A percentile compares a stretch with the other conserved stretches of the same genome.
Evolutionary conservation across 2,329 filamentous ascomycete genomes (phyloP).

Genomic region (Cladosporium sphaerospermum): DNA sequence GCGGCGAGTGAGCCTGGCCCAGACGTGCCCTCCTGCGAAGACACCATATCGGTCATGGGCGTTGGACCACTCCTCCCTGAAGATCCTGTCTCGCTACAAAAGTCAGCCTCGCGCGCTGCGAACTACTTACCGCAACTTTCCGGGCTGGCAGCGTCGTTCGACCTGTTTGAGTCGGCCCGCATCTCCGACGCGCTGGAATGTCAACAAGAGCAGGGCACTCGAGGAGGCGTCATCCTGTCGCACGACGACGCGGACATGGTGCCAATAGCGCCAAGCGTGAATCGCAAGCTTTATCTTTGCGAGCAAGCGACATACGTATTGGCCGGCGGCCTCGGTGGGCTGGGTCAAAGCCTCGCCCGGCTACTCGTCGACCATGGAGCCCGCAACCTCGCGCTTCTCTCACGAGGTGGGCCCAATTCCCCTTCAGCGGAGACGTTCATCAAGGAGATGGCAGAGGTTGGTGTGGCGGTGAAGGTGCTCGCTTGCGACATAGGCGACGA

Average conservation of each 20-base stretch:
- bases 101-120: neutral
- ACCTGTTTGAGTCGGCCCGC: neutral
- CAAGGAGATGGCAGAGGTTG: neutral
- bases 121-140: neutral
- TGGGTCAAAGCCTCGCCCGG: neutral
- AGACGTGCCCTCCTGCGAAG: neutral
- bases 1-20: too few species aligned
- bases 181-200: neutral
- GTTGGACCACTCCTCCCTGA: neutral
- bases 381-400: neutral
- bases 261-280: neutral
- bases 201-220: neutral
- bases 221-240: neutral
- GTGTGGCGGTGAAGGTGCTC: neutral
- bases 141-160: neutral
- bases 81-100: neutral
- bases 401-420: neutral
- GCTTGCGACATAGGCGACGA: slow-evolving; percentile 2
- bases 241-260: neutral
- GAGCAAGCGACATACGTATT: neutral
- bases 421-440: neutral
- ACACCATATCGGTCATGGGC: neutral
- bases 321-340: slow-evolving; percentile 4
- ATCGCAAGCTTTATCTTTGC: too few species aligned
- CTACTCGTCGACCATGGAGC: neutral